Evolutionary conservation across 1,139 yeast genomes (phyloP), one percentile per base, ranked within the genome.

Genomic region (Blastobotrys ciferrii): DNA sequence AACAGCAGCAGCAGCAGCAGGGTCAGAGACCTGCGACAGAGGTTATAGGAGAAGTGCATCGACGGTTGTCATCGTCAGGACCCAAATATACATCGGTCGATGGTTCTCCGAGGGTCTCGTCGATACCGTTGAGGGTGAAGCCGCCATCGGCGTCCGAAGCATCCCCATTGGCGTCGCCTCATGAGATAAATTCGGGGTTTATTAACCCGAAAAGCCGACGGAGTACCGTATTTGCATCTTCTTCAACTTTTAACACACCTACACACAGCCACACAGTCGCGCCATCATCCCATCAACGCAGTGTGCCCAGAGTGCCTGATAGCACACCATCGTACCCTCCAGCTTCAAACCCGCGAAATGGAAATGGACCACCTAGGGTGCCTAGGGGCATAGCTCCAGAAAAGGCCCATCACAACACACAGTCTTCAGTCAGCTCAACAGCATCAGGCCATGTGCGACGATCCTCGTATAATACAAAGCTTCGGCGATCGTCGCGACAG

Each of bases 1-100:
- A 18, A 12, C 40, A 12, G n/a, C 40, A 7, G 44, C 37, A 47
- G 31, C 13, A 39, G 1, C 48, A 49, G 20, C 28, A n/a, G n/a
- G n/a, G n/a, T n/a, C n/a, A n/a, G n/a, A 42, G 59, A 31, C 53
- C 55, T 13, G 55, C 61, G 3, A 54, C 58, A 3, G 61, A 59
- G 23, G 55, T 58, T 17, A 51, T 57, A 11, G 56, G 51, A 19
- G 54, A 57, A 41, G 58, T 59, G 20, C 61, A 58, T 25, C 48
- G 57, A 13, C 45, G 62, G 15, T 46, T 57, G 15, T 52, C 58
- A 7, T 46, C 45, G 15, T 37, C 52, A 9, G 43, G 35, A 19
- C 40, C 41, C 23, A 50, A 37, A 12, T 36, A 41, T 6, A 38
- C 50, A 17, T 17, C 45, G 15, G 13, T 20, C 41, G 47, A 30